These are phyloP conservation scores for Mortierella alpina DNA, from an alignment of 192 early-diverging fungal species.

Conservation along the genomic window DNA sequence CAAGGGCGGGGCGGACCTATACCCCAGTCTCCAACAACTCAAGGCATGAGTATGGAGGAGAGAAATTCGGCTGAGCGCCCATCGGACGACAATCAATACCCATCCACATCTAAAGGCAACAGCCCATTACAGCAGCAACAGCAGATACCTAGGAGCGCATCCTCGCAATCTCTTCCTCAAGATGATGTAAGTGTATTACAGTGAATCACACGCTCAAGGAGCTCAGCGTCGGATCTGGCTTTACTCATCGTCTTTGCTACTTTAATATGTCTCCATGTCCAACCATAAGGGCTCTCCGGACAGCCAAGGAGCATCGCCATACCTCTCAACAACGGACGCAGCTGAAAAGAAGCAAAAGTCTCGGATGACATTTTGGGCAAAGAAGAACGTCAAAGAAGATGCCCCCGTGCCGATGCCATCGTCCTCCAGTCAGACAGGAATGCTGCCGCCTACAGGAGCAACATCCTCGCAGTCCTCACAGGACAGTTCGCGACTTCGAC, in stretches of 20 bases:
- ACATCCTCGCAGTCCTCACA: slow-evolving; percentile 7
- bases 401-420: neutral
- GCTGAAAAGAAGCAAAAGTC: slow-evolving; percentile 48
- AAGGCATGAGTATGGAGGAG: slow-evolving; percentile 13
- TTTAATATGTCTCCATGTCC: neutral
- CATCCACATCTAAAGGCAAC: slow-evolving; percentile 1
- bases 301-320: slow-evolving; percentile 1
- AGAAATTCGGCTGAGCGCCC: slow-evolving; percentile 17
- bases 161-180: slow-evolving; percentile 33
- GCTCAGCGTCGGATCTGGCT: neutral
- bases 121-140: slow-evolving; percentile 15
- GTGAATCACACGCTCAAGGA: neutral
- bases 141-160: slow-evolving; percentile 24
- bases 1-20: slow-evolving; percentile 17
- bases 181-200: slow-evolving; percentile 27
- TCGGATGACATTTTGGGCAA: slow-evolving; percentile 51
- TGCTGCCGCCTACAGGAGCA: neutral
- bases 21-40: slow-evolving; percentile 34
- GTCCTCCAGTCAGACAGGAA: neutral
- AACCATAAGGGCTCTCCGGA: slow-evolving; percentile 15
- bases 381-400: slow-evolving; percentile 37
- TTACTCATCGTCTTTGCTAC: neutral
- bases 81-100: slow-evolving; percentile 8
- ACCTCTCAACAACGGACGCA: slow-evolving; percentile 11
- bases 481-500: slow-evolving; percentile 16